A percentile compares a stretch with the other conserved stretches of the same genome.
phyloP scores from a whole-genome alignment of 345 rosid species.

The Eucalyptus polyanthemos region DNA sequence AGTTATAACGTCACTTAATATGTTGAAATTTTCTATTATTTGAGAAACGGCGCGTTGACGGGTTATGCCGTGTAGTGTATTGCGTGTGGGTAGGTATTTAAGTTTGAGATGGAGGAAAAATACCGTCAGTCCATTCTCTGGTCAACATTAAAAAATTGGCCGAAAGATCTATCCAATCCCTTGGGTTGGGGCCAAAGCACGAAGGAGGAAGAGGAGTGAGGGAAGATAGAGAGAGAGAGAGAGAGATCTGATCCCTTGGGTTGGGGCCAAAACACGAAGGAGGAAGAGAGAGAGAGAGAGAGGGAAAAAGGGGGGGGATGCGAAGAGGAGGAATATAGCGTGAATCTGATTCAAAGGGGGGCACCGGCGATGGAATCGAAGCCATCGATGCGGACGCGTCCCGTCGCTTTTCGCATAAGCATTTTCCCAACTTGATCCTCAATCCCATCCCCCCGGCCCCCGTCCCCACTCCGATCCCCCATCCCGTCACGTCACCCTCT shows the following conservation, averaged over 20 bases:
- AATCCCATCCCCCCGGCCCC: fast-evolving
- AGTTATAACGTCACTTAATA: fast-evolving
- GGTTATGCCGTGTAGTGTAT: fast-evolving
- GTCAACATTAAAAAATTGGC: neutral
- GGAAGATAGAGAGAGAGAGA: no score
- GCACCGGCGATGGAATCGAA: neutral
- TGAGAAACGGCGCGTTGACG: fast-evolving
- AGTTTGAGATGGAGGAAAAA: neutral
- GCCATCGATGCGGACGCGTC: neutral
- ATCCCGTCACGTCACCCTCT: neutral
- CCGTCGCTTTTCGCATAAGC: neutral
- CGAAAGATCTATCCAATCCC: neutral
- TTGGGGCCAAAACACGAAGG: neutral
- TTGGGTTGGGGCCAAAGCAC: neutral
- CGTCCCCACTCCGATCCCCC: neutral
- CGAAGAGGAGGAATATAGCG: neutral
- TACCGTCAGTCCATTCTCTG: no score
- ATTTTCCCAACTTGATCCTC: neutral
- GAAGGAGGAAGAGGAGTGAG: neutral
- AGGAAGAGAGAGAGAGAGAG: neutral
- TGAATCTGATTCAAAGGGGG: neutral
- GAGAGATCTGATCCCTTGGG: neutral
- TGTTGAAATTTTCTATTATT: no score
- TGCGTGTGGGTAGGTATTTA: fast-evolving
- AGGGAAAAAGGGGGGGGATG: fast-evolving